Percentiles rank a stretch among this genome's conserved stretches.
These are phyloP conservation scores for Xylaria sp. DNA, from an alignment of 2,329 filamentous ascomycete species.

Conservation along the genomic window DNA sequence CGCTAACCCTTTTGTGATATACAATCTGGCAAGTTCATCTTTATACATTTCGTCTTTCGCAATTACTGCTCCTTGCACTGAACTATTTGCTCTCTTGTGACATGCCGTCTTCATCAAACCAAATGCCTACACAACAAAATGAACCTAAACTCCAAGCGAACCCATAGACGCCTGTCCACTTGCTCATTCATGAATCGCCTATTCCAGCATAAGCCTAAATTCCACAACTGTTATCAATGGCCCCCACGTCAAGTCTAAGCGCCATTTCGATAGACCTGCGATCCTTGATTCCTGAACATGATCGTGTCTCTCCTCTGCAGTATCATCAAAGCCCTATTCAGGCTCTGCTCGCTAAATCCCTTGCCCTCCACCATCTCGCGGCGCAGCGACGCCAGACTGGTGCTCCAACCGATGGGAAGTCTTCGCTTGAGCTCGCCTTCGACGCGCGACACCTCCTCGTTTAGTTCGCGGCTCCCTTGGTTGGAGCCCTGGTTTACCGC, in stretches of 20 bases:
- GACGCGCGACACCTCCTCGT: slow-evolving; percentile 87
- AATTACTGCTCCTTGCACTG: slow-evolving; percentile 9
- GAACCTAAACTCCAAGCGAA: slow-evolving; percentile 38
- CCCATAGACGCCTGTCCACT: slow-evolving; percentile 22
- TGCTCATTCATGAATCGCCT: slow-evolving; percentile 21
- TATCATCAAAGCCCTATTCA: slow-evolving; percentile 86
- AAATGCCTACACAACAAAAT: slow-evolving; percentile 20
- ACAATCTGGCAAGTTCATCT: slow-evolving; percentile 2
- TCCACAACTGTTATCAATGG: neutral
- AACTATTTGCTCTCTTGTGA: slow-evolving; percentile 11
- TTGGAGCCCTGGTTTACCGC: slow-evolving; percentile 91
- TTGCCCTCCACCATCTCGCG: slow-evolving; percentile 93
- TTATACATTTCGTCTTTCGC: slow-evolving; percentile 13
- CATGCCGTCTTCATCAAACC: slow-evolving; percentile 24
- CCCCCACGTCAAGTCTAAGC: slow-evolving; percentile 55
- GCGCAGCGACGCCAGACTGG: slow-evolving; percentile 84
- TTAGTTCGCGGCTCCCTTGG: slow-evolving; percentile 85
- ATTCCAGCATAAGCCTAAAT: neutral
- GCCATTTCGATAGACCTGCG: slow-evolving; percentile 77
- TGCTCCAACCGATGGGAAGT: slow-evolving; percentile 95
- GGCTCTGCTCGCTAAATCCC: slow-evolving; percentile 86
- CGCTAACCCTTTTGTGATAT: neutral
- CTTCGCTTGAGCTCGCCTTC: slow-evolving; percentile 89
- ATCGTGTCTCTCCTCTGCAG: slow-evolving; percentile 89
- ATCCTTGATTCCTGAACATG: slow-evolving; percentile 80